These are phyloP conservation scores for Melastoma malabathricum DNA, from an alignment of 345 rosid species.

Conservation along the genomic window DNA sequence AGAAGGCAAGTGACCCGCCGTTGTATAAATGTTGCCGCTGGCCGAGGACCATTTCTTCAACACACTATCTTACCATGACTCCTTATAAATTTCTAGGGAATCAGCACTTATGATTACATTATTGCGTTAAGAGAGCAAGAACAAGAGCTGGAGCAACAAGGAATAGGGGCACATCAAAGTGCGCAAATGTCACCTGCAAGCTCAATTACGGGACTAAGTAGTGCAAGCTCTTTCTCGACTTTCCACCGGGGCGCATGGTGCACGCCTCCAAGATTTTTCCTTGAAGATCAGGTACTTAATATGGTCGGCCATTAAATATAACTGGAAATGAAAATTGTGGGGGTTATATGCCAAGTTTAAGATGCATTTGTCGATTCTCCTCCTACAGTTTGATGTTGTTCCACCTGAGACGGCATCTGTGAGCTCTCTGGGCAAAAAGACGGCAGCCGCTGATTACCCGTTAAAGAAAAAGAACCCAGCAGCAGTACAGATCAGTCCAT, in stretches of 20 bases:
- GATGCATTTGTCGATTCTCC: conserved; percentile 1
- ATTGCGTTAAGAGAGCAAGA: conserved; percentile 96
- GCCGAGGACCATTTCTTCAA: too few relatives aligned
- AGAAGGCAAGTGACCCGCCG: conserved; percentile 37
- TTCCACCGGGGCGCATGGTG: conserved; percentile 98
- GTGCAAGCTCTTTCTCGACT: conserved; percentile 89
- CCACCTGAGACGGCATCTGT: conserved; percentile 94
- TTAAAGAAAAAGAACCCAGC: conserved; percentile 55
- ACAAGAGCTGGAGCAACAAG: conserved; percentile 67
- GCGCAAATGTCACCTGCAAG: conserved; percentile 94
- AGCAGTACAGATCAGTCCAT: conserved; percentile 83
- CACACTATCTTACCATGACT: too few relatives aligned
- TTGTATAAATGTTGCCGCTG: too few relatives aligned
- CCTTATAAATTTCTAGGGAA: conserved; percentile 39
- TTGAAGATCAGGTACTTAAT: conserved; percentile 80
- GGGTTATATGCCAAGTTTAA: too few relatives aligned
- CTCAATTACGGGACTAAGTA: conserved; percentile 89
- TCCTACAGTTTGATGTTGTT: conserved; percentile 83
- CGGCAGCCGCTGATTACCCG: conserved; percentile 37
- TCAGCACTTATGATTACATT: conserved; percentile 94
- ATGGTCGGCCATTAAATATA: not conserved
- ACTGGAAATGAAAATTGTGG: not conserved
- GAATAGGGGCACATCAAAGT: conserved; percentile 79
- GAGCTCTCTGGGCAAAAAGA: conserved; percentile 81
- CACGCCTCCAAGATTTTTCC: conserved; percentile 87